phyloP scores from a whole-genome alignment of 805 yeast genomes.

The Saturnispora sanitii region DNA sequence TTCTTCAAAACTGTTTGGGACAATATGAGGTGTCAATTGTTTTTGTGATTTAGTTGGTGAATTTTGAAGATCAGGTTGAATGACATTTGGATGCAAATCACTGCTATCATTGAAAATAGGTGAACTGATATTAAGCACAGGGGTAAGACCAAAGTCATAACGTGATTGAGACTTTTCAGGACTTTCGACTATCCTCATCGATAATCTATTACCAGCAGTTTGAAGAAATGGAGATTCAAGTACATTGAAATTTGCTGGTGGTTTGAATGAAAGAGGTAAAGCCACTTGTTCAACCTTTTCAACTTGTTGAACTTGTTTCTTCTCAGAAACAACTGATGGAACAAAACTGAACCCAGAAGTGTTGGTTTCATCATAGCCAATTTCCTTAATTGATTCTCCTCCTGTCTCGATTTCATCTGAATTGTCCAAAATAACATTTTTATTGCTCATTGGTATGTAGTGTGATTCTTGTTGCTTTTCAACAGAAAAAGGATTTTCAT shows the following conservation, averaged over 20 bases:
- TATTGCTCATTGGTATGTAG: too few relatives aligned
- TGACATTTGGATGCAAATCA: not conserved
- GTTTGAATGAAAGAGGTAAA: too few relatives aligned
- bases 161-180: not conserved
- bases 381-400: slow-evolving; percentile 14
- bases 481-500: too few relatives aligned
- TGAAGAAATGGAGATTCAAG: slow-evolving; percentile 9
- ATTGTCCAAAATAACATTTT: too few relatives aligned
- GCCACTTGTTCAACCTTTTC: not conserved
- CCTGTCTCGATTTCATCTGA: not conserved
- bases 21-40: too few relatives aligned
- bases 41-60: too few relatives aligned
- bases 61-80: not conserved
- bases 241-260: not conserved
- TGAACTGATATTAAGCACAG: slow-evolving; percentile 5
- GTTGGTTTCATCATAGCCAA: slow-evolving; percentile 22
- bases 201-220: slow-evolving; percentile 14
- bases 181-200: slow-evolving; percentile 18
- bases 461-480: too few relatives aligned
- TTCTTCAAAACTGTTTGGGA: too few relatives aligned
- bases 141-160: slow-evolving; percentile 8
- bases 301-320: not conserved
- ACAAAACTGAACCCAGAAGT: slow-evolving; percentile 8
- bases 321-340: slow-evolving; percentile 4
- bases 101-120: not conserved